Evolutionary conservation across 805 yeast genomes (phyloP).

Genomic region (Hemisphaericaspora nanyangensis): DNA sequence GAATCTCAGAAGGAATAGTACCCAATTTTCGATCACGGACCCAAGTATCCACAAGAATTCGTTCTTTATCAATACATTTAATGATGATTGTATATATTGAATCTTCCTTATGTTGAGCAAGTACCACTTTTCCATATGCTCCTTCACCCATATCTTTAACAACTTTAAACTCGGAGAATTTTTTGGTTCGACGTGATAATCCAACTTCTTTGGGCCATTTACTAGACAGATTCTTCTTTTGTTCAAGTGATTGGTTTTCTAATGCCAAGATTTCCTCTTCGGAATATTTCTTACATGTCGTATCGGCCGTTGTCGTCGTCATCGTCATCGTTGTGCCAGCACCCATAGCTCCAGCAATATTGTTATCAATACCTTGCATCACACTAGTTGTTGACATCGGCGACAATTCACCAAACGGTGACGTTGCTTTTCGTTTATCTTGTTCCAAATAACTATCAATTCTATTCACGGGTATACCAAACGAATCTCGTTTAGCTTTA

Average conservation of each 20-base stretch:
- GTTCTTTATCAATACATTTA: slow-evolving; percentile 86
- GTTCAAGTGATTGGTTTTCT: slow-evolving; percentile 44
- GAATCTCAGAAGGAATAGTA: slow-evolving; percentile 94
- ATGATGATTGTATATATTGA: slow-evolving; percentile 66
- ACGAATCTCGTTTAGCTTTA: slow-evolving; percentile 9
- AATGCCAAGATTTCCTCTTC: slow-evolving; percentile 41
- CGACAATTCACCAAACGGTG: neutral
- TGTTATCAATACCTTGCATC: neutral
- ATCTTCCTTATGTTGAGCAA: slow-evolving; percentile 66
- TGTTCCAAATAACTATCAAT: neutral
- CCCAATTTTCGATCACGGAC: slow-evolving; percentile 88
- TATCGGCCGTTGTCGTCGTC: slow-evolving; percentile 9
- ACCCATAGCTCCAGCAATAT: neutral
- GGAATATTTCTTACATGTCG: slow-evolving; percentile 21
- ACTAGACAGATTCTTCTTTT: slow-evolving; percentile 31
- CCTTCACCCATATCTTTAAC: slow-evolving; percentile 89
- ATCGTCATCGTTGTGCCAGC: neutral
- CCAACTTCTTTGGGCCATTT: slow-evolving; percentile 58
- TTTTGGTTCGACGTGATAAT: slow-evolving; percentile 62
- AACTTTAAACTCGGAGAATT: slow-evolving; percentile 65
- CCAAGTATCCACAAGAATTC: slow-evolving; percentile 96
- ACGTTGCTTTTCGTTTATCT: neutral
- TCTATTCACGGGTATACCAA: slow-evolving; percentile 7
- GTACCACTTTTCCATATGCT: slow-evolving; percentile 91
- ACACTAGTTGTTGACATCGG: neutral